phyloP scores from a whole-genome alignment of 2,329 filamentous ascomycete genomes.

The Fusarium austroafricanum region DNA sequence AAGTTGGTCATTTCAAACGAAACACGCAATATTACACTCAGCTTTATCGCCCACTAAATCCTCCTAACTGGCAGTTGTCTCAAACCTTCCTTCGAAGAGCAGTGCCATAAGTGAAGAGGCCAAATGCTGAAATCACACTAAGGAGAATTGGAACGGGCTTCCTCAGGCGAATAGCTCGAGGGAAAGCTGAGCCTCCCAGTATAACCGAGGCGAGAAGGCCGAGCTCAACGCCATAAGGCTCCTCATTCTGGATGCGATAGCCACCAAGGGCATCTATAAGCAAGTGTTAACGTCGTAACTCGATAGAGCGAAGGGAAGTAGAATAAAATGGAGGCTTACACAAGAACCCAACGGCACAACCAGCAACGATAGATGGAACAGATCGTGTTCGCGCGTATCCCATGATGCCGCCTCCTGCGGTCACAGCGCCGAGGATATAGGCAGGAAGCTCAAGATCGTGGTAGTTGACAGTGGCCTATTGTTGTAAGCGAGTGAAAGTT shows the following conservation, averaged over 20 bases:
- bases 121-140: conserved; percentile 82
- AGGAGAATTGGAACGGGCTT: conserved; percentile 88
- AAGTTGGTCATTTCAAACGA: background rate
- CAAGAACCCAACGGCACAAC: conserved; percentile 79
- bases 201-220: conserved; percentile 89
- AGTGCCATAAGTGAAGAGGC: conserved; percentile 81
- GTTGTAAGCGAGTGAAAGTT: background rate
- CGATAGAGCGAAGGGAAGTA: background rate
- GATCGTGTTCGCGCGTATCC: conserved; percentile 89
- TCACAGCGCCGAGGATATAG: conserved; percentile 82
- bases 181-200: conserved; percentile 85
- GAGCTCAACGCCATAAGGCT: conserved; percentile 87
- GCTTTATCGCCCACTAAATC: background rate
- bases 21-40: background rate
- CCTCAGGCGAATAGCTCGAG: conserved; percentile 81
- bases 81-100: conserved; percentile 63
- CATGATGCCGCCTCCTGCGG: conserved; percentile 86
- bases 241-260: conserved; percentile 78
- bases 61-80: background rate
- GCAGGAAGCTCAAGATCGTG: conserved; percentile 67
- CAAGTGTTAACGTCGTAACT: background rate
- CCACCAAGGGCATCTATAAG: conserved; percentile 78
- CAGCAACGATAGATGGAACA: conserved; percentile 86
- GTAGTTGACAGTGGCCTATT: conserved; percentile 28
- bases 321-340: conserved; percentile 58